Base-by-base conservation (phyloP, 2,329 filamentous ascomycete genomes). In the Chrysosporium queenslandicum region DNA sequence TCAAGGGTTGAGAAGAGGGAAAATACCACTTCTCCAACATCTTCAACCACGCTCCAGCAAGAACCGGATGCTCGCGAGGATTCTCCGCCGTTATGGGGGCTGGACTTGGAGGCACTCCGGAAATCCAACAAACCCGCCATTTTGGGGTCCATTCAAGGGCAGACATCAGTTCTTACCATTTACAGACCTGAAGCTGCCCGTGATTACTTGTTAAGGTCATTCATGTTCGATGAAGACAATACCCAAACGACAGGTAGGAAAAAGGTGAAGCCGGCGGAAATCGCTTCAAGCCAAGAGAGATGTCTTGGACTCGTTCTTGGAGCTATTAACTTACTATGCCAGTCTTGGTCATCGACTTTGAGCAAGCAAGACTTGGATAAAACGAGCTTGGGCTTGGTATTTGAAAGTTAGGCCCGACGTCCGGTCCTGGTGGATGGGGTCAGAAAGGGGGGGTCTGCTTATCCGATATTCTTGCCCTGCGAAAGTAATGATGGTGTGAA, bases 301-400 rank as follows among this genome's bases (percentile, higher is more conserved):
- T 89, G 88, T 59, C 70, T 92, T 1, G 80, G 80, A 0, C 69
- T 83, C 52, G 66, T 94, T 2, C 72, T 94, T 0, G 83, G 80
- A 2, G 82, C 86, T 0, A 71, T 94, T 53, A 78, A 89, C 56
- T 64, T 87, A 18, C 65, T 94, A 1, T 89, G 81, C 60, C 74
- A 77, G 43, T 91, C 86, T 55, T 94, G 88, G 89, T 75, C 77
- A 0, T 68, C 72, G n/a, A 75, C 80, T 27, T 65, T 94, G 30
- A 74, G 68, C 23, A 69, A 71, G 3, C 73, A 77, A 14, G 86
- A 94, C 60, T 71, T 94, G 49, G 86, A 94, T 63, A 76, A n/a
- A 77, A 56, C 78, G 82, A 54, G 86, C 87, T 16, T 94, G 87
- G 86, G 72, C 72, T 21, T 94, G 88, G 88, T 94, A 94, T 67